phyloP scores from a whole-genome alignment of 257 asterid genomes.

The Capsicum pubescens region DNA sequence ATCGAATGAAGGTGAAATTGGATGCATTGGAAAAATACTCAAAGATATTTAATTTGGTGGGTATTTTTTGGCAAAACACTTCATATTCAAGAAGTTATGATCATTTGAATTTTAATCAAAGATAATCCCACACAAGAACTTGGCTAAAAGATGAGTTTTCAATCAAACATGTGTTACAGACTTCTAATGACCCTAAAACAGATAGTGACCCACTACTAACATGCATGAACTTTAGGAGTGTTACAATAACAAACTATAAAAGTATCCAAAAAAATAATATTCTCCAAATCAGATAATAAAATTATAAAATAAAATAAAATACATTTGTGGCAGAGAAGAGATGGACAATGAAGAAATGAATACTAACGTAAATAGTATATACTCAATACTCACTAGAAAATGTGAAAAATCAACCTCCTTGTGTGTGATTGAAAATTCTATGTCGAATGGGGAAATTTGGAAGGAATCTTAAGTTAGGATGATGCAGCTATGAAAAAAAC shows the following conservation, averaged over 20 bases:
- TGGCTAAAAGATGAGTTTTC: too few species aligned
- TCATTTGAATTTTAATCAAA: too few species aligned
- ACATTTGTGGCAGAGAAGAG: slow-evolving; percentile 7
- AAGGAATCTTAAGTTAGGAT: slow-evolving; percentile 43
- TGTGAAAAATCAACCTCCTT: slow-evolving; percentile 99
- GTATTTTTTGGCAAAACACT: too few species aligned
- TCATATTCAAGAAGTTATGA: too few species aligned
- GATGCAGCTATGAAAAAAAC: background rate
- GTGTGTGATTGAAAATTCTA: slow-evolving; percentile 94
- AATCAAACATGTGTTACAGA: too few species aligned
- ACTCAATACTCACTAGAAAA: slow-evolving; percentile 69
- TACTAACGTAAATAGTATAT: background rate
- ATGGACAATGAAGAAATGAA: slow-evolving; percentile 12
- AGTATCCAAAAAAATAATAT: background rate
- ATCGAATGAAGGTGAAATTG: too few species aligned
- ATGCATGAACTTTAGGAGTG: too few species aligned
- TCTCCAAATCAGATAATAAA: background rate
- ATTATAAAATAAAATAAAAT: background rate
- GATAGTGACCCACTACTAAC: too few species aligned
- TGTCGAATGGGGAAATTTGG: slow-evolving; percentile 98
- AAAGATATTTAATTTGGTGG: too few species aligned
- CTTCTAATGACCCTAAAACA: too few species aligned
- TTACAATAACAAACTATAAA: background rate
- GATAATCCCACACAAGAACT: too few species aligned
- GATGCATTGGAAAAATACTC: too few species aligned